Evolutionary conservation across 768 basidiomycete species (phyloP), one percentile per base, ranked within the genome.

Genomic region (Sporobolomyces pararoseus): DNA sequence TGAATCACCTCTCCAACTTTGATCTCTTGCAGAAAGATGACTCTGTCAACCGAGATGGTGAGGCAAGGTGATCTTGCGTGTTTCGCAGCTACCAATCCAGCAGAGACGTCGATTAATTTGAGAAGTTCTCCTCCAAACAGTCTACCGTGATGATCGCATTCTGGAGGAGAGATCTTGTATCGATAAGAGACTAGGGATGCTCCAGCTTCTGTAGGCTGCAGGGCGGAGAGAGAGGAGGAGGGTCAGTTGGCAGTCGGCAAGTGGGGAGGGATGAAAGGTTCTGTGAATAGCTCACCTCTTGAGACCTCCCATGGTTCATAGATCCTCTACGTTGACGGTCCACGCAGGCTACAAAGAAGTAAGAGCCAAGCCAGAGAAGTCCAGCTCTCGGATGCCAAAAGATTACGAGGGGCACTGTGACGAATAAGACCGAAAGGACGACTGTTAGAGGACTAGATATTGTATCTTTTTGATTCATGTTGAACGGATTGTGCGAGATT

Each of bases 121-220:
- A 74, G 68, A 9, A 74, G 63, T 44, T 74, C 72, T 16, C 72
- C 72, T 21, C 72, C 72, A 25, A 67, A 74, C 1, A 67, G 21
- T 1, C 72, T 46, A 0, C 72, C 72, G 39, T 74, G 63, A 31
- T 70, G 62, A 35, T 74, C 72, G 53, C 72, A 70, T 13, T 67
- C 61, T 25, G 37, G 35, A 2, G 72, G 72, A 1, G 65, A 60
- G 51, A 71, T 46, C 54, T 71, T 71, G 65, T 62, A 66, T 2
- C 44, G 35, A 34, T 71, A 71, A 17, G 42, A 39, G 27, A 71
- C 65, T 13, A 61, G 39, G 0, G 65, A 63, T 1, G n/a, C 17
- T 2, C 49, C 47, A 7, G 55, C 63, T n/a, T 37, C 39, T 32
- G 53, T 64, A 32, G 66, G 16, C 51, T 53, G 5, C 19, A 53